phyloP scores from a whole-genome alignment of 1,139 yeast species.

The Sugiyamaella novakii region DNA sequence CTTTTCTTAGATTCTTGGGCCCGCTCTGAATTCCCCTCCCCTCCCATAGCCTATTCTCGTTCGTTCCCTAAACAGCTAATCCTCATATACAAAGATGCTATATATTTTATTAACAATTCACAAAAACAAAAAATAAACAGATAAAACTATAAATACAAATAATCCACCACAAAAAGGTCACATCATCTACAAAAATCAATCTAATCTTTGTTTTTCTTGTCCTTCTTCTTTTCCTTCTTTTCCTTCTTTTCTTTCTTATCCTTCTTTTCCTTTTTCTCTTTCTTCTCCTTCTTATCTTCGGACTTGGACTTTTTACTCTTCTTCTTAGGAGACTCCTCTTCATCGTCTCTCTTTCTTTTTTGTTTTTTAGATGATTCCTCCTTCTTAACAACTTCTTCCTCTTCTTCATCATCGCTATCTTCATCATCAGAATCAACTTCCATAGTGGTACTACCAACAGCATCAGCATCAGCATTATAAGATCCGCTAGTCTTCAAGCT shows the following conservation, averaged over 20 bases:
- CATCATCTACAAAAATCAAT: slow-evolving; percentile 2
- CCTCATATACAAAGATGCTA: too few species aligned
- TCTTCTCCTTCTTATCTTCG: slow-evolving; percentile 33
- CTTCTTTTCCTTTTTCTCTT: slow-evolving; percentile 32
- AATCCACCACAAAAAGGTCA: too few species aligned
- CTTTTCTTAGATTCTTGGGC: too few species aligned
- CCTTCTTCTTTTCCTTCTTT: slow-evolving; percentile 32
- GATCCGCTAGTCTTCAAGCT: slow-evolving; percentile 82
- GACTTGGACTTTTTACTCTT: slow-evolving; percentile 34
- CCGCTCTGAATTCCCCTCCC: too few species aligned
- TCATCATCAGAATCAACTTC: slow-evolving; percentile 34
- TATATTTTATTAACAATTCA: slow-evolving; percentile 18
- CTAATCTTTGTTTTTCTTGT: slow-evolving; percentile 33
- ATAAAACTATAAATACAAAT: slow-evolving; percentile 25
- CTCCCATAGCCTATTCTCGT: too few species aligned
- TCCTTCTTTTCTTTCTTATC: slow-evolving; percentile 32
- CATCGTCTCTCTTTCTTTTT: slow-evolving; percentile 32
- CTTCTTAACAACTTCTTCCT: slow-evolving; percentile 32
- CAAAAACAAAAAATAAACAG: slow-evolving; percentile 16
- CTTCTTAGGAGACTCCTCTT: slow-evolving; percentile 27
- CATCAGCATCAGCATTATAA: slow-evolving; percentile 74
- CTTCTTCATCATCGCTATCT: slow-evolving; percentile 30
- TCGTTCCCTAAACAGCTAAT: too few species aligned
- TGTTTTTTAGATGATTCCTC: slow-evolving; percentile 25
- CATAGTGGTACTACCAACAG: slow-evolving; percentile 25